These are phyloP conservation scores for Thermothelomyces thermophilus DNA, from an alignment of 2,329 filamentous ascomycete species.

Conservation along the genomic window DNA sequence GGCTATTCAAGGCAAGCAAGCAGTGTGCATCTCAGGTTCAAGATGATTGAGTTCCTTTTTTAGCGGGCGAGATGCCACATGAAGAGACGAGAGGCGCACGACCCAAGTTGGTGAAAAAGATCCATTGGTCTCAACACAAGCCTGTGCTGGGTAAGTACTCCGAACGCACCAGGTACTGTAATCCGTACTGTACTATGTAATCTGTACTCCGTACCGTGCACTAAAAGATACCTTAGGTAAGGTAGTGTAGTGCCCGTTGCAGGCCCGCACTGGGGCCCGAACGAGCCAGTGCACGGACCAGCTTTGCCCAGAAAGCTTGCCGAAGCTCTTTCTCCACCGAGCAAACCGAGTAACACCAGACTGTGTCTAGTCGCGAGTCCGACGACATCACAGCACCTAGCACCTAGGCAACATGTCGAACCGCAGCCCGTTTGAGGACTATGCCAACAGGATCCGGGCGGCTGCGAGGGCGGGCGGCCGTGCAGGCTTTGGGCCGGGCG, in stretches of 20 bases:
- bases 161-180: too few relatives aligned
- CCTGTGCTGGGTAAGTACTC: too few relatives aligned
- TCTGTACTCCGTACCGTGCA: too few relatives aligned
- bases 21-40: background rate
- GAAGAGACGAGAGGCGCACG: too few relatives aligned
- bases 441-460: conserved; percentile 44
- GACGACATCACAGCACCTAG: conserved; percentile 8
- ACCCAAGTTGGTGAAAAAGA: too few relatives aligned
- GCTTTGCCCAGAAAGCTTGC: conserved; percentile 3
- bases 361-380: background rate
- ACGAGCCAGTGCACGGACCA: conserved; percentile 6
- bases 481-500: conserved; percentile 29
- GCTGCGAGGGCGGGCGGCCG: conserved; percentile 39
- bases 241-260: too few relatives aligned
- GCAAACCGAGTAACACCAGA: conserved; percentile 16
- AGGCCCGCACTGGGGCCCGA: background rate
- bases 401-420: conserved; percentile 29
- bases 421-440: conserved; percentile 42
- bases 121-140: too few relatives aligned
- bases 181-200: too few relatives aligned
- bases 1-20: background rate
- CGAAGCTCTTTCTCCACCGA: conserved; percentile 16
- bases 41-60: background rate
- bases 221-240: too few relatives aligned
- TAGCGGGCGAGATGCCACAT: too few relatives aligned